Base-by-base conservation (phyloP, 2,329 filamentous ascomycete species). In the Paraphaeosphaeria sporulosa region DNA sequence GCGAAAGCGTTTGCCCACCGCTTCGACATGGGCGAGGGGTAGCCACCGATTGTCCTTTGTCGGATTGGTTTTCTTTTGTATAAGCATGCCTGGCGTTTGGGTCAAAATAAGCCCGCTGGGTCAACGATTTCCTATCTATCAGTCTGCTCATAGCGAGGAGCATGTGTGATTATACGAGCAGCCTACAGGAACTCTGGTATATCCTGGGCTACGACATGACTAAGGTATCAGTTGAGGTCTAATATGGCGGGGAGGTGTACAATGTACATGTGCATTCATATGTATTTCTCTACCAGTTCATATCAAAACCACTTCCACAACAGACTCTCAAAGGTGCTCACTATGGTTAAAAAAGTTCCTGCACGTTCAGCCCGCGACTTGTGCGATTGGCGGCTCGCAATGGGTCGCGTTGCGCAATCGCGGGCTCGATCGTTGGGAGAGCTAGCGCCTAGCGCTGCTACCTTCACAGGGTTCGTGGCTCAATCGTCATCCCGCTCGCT, bases 1-100 rank as follows among this genome's bases (percentile, higher is more conserved):
- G 73, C 71, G 13, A 76, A 76, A 57, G 71, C 66, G 0, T 56
- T 79, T 13, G 70, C 71, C 17, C 76, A 79, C 51, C 73, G 77
- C 13, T 80, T 79, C 48, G 78, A 79, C 44, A 75, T 78, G 70
- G 76, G 77, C 10, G 71, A 79, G n/a, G 50, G 73, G 74, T 25
- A 77, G 64, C 61, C 47, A 42, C 34, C 63, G 46, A 36, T 23
- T 48, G n/a, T 52, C 21, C n/a, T 46, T 36, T 50, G 25, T 53
- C 44, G 32, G 44, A 43, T 55, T 47, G 43, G n/a, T n/a, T 12
- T 57, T 57, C 19, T 12, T 53, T 53, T 53, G 30, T 42, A 40
- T 40, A 12, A 34, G 42, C 56, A 53, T 53, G 36, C 17, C 25
- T 36, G 49, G 56, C 49, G 56, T 58, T 48, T 4, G 19, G 43